Evolutionary conservation across 2,329 filamentous ascomycete genomes (phyloP).

Genomic region (Spiromastix sp.): DNA sequence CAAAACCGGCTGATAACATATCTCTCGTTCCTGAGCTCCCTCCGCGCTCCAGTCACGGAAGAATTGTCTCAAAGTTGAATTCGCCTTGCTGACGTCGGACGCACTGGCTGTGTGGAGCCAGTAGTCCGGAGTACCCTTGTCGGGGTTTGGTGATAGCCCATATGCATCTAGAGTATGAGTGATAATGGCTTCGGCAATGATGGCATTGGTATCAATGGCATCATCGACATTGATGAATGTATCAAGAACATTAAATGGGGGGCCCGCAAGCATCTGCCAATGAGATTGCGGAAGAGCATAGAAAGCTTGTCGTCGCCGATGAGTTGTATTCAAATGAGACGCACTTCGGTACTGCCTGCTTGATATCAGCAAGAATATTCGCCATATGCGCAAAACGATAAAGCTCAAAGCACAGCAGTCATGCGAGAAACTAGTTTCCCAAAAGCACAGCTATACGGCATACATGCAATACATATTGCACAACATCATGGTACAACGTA

Average conservation of each 20-base stretch:
- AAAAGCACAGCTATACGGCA: no score
- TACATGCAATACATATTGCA: neutral
- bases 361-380: neutral
- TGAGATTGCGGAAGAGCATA: slow-evolving; percentile 79
- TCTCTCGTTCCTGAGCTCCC: slow-evolving; percentile 62
- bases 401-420: no score
- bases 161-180: slow-evolving; percentile 59
- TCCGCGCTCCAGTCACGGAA: slow-evolving; percentile 89
- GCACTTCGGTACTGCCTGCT: slow-evolving; percentile 70
- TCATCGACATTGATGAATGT: slow-evolving; percentile 70
- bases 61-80: slow-evolving; percentile 85
- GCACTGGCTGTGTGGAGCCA: slow-evolving; percentile 64
- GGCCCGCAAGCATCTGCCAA: slow-evolving; percentile 68
- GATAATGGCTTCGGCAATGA: slow-evolving; percentile 70
- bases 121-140: slow-evolving; percentile 36
- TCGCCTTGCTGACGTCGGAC: slow-evolving; percentile 76
- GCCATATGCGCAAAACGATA: no score
- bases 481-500: neutral
- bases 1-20: slow-evolving; percentile 67
- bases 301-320: slow-evolving; percentile 81
- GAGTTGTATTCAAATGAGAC: slow-evolving; percentile 83
- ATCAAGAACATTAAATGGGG: slow-evolving; percentile 74
- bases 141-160: slow-evolving; percentile 34
- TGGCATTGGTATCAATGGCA: slow-evolving; percentile 80
- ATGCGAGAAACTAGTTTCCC: no score